Conservation (phyloP, 2,329 filamentous ascomycete species). For the Septoria linicola region DNA sequence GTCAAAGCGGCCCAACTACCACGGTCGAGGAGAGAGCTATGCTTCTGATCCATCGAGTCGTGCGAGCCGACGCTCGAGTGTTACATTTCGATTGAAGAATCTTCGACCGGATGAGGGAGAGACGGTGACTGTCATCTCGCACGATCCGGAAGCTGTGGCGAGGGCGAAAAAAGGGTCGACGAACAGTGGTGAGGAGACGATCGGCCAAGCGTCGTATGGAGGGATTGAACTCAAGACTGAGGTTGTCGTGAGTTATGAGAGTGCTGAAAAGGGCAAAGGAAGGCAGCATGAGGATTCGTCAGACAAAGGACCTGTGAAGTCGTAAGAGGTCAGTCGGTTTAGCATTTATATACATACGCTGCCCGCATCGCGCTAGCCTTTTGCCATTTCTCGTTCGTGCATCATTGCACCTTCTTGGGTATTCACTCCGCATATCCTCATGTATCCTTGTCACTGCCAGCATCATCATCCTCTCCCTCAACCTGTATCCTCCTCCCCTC, state of each 20-base stretch:
- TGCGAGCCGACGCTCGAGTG: neutral
- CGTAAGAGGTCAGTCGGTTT: neutral
- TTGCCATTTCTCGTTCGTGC: no score
- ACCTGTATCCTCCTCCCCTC: constrained; percentile 66
- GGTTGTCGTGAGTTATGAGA: constrained; percentile 16
- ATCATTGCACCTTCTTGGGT: neutral
- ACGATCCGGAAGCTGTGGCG: constrained; percentile 16
- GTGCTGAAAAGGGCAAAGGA: neutral
- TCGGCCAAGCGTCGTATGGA: neutral
- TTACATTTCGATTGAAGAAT: neutral
- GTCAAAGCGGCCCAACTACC: neutral
- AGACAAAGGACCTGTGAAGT: neutral
- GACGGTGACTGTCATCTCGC: constrained; percentile 16
- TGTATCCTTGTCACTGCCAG: constrained; percentile 44
- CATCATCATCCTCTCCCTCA: constrained; percentile 62
- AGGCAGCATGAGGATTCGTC: neutral
- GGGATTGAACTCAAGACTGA: constrained; percentile 20
- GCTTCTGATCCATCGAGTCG: neutral
- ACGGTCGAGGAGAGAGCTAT: neutral
- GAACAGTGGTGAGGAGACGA: neutral
- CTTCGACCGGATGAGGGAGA: constrained; percentile 18
- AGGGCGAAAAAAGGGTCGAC: neutral
- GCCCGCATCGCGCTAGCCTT: no score
- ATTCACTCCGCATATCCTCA: constrained; percentile 7
- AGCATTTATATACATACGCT: no score